Evolutionary conservation across 2,329 filamentous ascomycete species (phyloP).

Genomic region (Fusarium citri): DNA sequence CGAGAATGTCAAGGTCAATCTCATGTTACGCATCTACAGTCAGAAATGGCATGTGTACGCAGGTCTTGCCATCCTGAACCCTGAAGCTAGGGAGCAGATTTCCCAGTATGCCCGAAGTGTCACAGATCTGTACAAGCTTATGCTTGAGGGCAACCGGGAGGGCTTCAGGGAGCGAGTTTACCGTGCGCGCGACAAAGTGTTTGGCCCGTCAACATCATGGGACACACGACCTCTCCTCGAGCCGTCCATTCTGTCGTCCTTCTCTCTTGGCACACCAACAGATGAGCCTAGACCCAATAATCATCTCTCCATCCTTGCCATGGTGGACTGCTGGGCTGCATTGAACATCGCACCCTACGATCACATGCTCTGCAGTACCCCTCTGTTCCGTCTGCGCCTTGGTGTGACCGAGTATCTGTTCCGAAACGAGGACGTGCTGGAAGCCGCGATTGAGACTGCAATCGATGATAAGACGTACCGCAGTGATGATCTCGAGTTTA

Average conservation of each 20-base stretch:
- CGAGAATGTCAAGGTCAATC: constrained; percentile 99
- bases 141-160: constrained; percentile 84
- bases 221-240: constrained; percentile 77
- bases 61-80: constrained; percentile 95
- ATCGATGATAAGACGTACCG: constrained; percentile 91
- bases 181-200: constrained; percentile 74
- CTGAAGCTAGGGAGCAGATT: constrained; percentile 91
- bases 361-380: constrained; percentile 99
- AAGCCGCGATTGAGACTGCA: constrained; percentile 86
- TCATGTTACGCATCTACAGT: constrained; percentile 95
- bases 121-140: constrained; percentile 95
- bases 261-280: constrained; percentile 80
- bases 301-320: constrained; percentile 91
- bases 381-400: constrained; percentile 94
- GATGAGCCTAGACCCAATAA: constrained; percentile 82
- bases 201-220: constrained; percentile 74
- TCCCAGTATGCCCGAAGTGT: constrained; percentile 92
- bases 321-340: constrained; percentile 98
- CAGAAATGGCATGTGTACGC: constrained; percentile 99
- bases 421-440: constrained; percentile 81
- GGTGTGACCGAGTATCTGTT: constrained; percentile 98
- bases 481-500: constrained; percentile 97
- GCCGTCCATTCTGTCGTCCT: constrained; percentile 87
- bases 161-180: constrained; percentile 81
- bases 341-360: constrained; percentile 96